Evolutionary conservation across 495 filamentous ascomycete genomes (phyloP).

Genomic region (Parachaetomium inaequale): DNA sequence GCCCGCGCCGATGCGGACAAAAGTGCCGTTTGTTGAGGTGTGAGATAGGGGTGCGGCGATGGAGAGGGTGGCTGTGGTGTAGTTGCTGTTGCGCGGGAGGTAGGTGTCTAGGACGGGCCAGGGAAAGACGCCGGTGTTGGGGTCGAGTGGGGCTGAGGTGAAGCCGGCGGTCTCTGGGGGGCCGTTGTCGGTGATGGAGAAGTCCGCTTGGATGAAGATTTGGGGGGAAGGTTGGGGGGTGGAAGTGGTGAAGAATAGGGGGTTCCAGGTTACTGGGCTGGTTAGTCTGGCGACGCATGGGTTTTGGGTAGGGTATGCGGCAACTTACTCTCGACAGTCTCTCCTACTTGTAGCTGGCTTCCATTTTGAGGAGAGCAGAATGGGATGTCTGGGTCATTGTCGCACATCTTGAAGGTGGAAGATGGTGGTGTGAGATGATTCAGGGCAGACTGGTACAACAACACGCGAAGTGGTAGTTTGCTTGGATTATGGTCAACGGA

Average conservation of each 20-base stretch:
- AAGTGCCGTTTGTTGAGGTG: conserved; percentile 17
- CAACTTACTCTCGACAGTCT: conserved; percentile 8
- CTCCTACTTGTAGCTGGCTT: conserved; percentile 12
- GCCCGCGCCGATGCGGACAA: conserved; percentile 11
- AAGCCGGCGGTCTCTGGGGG: conserved; percentile 17
- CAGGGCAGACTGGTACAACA: background rate
- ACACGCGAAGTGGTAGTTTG: background rate
- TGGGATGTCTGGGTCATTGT: conserved; percentile 12
- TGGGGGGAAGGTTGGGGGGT: conserved; percentile 3
- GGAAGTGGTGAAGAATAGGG: conserved; percentile 17
- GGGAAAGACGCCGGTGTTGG: conserved; percentile 19
- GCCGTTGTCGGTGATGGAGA: conserved; percentile 7
- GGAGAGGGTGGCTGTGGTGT: conserved; percentile 14
- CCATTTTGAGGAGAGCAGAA: conserved; percentile 18
- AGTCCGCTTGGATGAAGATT: conserved; percentile 25
- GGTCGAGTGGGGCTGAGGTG: conserved; percentile 18
- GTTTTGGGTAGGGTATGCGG: background rate
- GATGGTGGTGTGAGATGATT: background rate
- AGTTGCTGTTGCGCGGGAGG: conserved; percentile 8
- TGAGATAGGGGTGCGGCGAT: conserved; percentile 20
- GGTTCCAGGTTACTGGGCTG: conserved; percentile 23
- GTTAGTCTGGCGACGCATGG: background rate
- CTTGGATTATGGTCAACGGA: background rate
- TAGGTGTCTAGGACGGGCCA: conserved; percentile 21
- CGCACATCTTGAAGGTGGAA: conserved; percentile 8